phyloP scores from a whole-genome alignment of 257 asterid species.

The Petrea volubilis region DNA sequence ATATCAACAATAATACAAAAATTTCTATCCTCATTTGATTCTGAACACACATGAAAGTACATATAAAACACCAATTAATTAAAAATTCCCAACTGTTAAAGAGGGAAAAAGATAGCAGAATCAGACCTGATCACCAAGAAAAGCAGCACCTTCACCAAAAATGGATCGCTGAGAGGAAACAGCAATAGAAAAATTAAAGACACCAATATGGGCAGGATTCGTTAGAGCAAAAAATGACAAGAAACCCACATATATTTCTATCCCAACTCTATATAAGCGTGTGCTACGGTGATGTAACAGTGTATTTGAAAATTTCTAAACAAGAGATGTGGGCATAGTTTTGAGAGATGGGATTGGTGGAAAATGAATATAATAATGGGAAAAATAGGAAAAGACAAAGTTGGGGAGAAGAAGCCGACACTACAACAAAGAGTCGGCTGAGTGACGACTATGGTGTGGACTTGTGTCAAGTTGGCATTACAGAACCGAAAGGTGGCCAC shows the following conservation, averaged over 20 bases:
- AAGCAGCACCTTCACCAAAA: slow-evolving; percentile 16
- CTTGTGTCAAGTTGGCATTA: slow-evolving; percentile 27
- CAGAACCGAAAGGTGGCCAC: slow-evolving; percentile 35
- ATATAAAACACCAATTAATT: neutral
- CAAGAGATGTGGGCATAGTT: slow-evolving; percentile 19
- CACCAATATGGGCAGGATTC: neutral
- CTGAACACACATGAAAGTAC: neutral
- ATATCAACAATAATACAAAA: neutral
- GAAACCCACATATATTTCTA: slow-evolving; percentile 1
- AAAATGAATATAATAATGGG: neutral
- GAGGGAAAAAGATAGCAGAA: slow-evolving; percentile 15
- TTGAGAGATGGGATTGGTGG: slow-evolving; percentile 17
- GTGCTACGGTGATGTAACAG: slow-evolving; percentile 29
- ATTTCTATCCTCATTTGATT: neutral
- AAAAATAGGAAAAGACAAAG: slow-evolving; percentile 5
- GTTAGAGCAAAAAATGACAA: neutral
- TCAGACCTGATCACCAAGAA: slow-evolving; percentile 35
- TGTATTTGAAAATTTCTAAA: neutral
- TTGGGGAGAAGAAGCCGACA: slow-evolving; percentile 14
- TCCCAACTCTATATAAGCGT: neutral
- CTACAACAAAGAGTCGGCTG: slow-evolving; percentile 18
- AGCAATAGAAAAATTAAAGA: slow-evolving; percentile 4
- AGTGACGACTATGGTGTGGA: slow-evolving; percentile 1
- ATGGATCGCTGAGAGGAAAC: neutral
- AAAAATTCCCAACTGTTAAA: neutral